A percentile compares a stretch with the other conserved stretches of the same genome.
These are phyloP conservation scores for Tillandsia leiboldiana DNA, from an alignment of 176 grass and related monocot genomes.

Conservation along the genomic window DNA sequence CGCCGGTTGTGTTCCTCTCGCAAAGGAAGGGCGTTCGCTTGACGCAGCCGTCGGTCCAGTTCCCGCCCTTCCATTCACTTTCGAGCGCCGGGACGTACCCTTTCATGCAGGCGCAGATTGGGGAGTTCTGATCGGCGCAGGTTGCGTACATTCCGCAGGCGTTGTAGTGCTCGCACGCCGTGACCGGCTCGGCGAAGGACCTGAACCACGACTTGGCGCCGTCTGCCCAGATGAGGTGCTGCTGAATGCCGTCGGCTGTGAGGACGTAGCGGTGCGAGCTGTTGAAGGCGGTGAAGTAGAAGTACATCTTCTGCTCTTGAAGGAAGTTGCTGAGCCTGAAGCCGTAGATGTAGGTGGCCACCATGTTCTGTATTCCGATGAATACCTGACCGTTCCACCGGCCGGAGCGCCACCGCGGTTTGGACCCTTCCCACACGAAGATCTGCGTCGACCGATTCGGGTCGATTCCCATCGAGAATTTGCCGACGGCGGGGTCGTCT, in stretches of 20 bases:
- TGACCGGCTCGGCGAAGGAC: conserved; percentile 36
- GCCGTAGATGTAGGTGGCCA: conserved; percentile 30
- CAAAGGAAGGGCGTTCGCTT: conserved; percentile 32
- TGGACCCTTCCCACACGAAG: conserved; percentile 36
- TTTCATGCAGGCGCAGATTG: conserved; percentile 43
- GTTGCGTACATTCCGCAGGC: conserved; percentile 46
- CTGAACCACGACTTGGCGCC: conserved; percentile 12
- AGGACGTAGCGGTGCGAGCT: conserved; percentile 28
- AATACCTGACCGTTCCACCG: conserved; percentile 41
- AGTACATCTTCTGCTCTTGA: conserved; percentile 46
- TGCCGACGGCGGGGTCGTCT: conserved; percentile 34
- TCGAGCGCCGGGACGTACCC: conserved; percentile 27
- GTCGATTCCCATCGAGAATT: conserved; percentile 53
- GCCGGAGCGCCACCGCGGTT: conserved; percentile 37
- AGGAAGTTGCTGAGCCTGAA: conserved; percentile 37
- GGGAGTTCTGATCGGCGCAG: conserved; percentile 22
- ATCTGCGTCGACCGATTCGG: conserved; percentile 52
- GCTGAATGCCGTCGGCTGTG: conserved; percentile 19
- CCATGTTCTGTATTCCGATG: conserved; percentile 35
- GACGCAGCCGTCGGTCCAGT: conserved; percentile 46
- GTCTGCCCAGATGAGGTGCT: conserved; percentile 19
- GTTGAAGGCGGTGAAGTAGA: conserved; percentile 27
- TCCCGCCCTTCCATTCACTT: conserved; percentile 30
- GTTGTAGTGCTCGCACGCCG: conserved; percentile 50
- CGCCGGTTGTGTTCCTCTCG: conserved; percentile 14